A percentile compares a stretch with the other conserved stretches of the same genome.
These are phyloP conservation scores for Pseudogymnoascus sp. DNA, from an alignment of 2,329 filamentous ascomycete genomes.

Conservation along the genomic window DNA sequence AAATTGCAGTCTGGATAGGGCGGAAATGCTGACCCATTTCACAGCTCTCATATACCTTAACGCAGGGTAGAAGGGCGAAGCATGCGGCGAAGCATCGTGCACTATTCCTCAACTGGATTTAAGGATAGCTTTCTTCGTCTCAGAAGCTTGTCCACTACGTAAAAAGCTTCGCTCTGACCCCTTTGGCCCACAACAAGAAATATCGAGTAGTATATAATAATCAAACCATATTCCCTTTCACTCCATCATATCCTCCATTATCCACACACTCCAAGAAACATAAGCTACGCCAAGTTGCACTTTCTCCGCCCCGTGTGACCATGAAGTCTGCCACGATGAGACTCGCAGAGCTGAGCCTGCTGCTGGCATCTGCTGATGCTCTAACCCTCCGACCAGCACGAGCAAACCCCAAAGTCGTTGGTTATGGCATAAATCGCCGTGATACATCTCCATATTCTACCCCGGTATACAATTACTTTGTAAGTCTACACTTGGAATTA, in stretches of 20 bases:
- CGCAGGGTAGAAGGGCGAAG: background rate
- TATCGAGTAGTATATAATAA: background rate
- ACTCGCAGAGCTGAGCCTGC: background rate
- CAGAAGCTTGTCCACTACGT: background rate
- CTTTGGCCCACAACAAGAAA: background rate
- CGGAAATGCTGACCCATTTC: background rate
- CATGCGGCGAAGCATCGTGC: background rate
- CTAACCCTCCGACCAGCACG: background rate
- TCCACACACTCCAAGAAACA: background rate
- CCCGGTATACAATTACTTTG: background rate
- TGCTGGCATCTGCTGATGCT: background rate
- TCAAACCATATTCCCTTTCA: background rate
- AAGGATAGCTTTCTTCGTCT: background rate
- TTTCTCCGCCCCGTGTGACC: background rate
- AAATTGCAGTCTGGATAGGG: background rate
- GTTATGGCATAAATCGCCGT: background rate
- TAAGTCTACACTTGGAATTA: background rate
- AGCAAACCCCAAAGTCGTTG: background rate
- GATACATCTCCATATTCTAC: background rate
- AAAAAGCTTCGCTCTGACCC: background rate
- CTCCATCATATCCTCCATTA: background rate
- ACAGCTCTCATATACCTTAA: background rate
- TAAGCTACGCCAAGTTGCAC: background rate
- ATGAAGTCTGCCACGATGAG: background rate
- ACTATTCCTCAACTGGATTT: background rate